Evolutionary conservation across 371 early-diverging fungal genomes (phyloP), one percentile per base, ranked within the genome.

Genomic region (Mycotypha africana): DNA sequence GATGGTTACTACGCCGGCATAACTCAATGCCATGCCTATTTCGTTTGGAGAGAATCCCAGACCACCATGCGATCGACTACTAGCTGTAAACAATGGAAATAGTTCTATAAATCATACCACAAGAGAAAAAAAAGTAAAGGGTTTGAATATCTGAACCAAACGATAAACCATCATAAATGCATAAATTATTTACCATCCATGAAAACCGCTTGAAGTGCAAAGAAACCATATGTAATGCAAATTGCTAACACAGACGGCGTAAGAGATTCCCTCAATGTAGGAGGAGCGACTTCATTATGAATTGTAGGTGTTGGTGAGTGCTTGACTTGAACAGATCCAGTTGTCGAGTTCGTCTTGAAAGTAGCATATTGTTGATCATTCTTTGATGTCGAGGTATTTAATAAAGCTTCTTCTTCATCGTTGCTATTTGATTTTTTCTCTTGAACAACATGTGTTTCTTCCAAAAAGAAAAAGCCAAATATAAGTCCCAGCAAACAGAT

Each of bases 401-500:
- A 33, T 19, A 42, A 22, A 10, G 30, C 23, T 31, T 48, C 47
- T 28, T 60, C 60, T 49, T 60, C 60, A 38, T 60, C 60, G 4
- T 32, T 21, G 38, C 35, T 31, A 16, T 16, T 4, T 7, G 10
- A 5, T 10, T 42, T 42, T 21, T 36, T 35, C 2, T n/a, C 24
- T 16, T 51, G 42, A 24, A 36, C 57, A 11, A 35, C 21, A n/a
- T 43, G 54, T 2, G 92, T 90, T 58, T 95, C 95, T 33, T 90
- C 79, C 25, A 93, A 60, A 42, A 64, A 84, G 34, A 88, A 72
- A 10, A 76, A 58, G 1, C 86, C 89, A 19, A 86, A 60, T 0
- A 82, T 40, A 17, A 82, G 74, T 5, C 91, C 90, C 39, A 78
- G 45, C 2, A 78, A 31, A 39, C 81, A 72, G 4, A 91, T 70